phyloP scores from a whole-genome alignment of 495 filamentous ascomycete genomes.

The Mytilinidion resinicola region DNA sequence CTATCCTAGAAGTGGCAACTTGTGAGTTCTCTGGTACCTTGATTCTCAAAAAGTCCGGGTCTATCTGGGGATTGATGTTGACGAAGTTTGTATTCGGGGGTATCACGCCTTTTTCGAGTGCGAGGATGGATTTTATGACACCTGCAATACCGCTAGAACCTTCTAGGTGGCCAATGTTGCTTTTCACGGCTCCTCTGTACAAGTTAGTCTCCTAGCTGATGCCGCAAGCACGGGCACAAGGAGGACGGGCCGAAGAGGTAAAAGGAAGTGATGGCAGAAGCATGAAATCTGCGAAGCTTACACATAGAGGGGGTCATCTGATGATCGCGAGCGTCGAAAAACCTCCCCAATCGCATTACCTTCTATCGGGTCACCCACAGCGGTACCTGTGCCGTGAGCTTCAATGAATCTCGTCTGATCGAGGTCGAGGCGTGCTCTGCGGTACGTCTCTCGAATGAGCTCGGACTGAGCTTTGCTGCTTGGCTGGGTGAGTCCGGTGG shows the following conservation, averaged over 20 bases:
- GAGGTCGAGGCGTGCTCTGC: conserved; percentile 24
- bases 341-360: conserved; percentile 41
- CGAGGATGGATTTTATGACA: conserved; percentile 37
- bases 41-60: conserved; percentile 10
- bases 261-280: too few species aligned
- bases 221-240: too few species aligned
- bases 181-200: conserved; percentile 10
- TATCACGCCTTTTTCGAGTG: conserved; percentile 38
- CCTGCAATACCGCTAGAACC: conserved; percentile 33
- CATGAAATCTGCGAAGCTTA: too few species aligned
- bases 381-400: conserved; percentile 1
- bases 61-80: conserved; percentile 35
- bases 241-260: too few species aligned
- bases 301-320: conserved; percentile 41
- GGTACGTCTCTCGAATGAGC: neutral
- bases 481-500: conserved; percentile 16
- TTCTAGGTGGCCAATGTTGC: conserved; percentile 32
- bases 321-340: conserved; percentile 14
- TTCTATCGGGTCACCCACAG: conserved; percentile 50
- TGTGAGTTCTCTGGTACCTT: too few species aligned
- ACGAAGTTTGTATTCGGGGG: conserved; percentile 37
- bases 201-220: too few species aligned
- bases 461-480: neutral
- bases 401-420: neutral
- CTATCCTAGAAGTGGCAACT: too few species aligned